These are phyloP conservation scores for Fennellomyces sp. DNA, from an alignment of 371 early-diverging fungal species.

Conservation along the genomic window DNA sequence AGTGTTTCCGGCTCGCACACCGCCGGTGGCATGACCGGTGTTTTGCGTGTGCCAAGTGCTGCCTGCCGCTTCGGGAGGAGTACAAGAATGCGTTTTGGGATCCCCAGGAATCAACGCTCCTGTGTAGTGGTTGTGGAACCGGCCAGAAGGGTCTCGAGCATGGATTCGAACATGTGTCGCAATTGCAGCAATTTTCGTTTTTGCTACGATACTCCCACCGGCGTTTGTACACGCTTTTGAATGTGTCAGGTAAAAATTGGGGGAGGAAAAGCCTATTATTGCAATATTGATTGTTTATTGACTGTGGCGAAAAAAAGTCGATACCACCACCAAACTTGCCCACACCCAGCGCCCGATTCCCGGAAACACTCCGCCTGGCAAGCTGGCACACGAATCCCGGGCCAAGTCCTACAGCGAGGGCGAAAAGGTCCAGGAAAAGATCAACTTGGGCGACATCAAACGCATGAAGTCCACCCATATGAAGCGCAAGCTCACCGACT, in stretches of 20 bases:
- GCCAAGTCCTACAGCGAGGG: slow-evolving; percentile 7
- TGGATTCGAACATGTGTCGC: slow-evolving; percentile 74
- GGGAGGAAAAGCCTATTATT: not conserved
- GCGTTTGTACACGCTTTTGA: slow-evolving; percentile 78
- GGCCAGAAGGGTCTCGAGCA: not conserved
- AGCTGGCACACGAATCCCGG: slow-evolving; percentile 5
- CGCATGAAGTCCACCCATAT: slow-evolving; percentile 64
- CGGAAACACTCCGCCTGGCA: slow-evolving; percentile 5
- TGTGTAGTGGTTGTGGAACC: slow-evolving; percentile 47
- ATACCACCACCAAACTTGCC: not conserved
- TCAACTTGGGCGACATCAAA: slow-evolving; percentile 60
- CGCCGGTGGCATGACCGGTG: slow-evolving; percentile 84
- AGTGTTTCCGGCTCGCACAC: slow-evolving; percentile 69
- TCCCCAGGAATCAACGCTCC: slow-evolving; percentile 32
- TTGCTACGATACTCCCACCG: slow-evolving; percentile 82
- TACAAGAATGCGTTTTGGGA: slow-evolving; percentile 56
- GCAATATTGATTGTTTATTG: not conserved
- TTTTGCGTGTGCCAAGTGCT: slow-evolving; percentile 74
- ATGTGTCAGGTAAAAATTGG: slow-evolving; percentile 57
- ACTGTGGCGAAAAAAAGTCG: not conserved
- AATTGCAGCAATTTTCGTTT: slow-evolving; percentile 90
- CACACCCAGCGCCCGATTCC: not conserved
- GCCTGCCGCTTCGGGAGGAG: slow-evolving; percentile 51
- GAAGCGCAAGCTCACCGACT: slow-evolving; percentile 59
- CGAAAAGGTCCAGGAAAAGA: slow-evolving; percentile 26